phyloP scores from a whole-genome alignment of 495 filamentous ascomycete genomes.

The Penicillium chermesinum region DNA sequence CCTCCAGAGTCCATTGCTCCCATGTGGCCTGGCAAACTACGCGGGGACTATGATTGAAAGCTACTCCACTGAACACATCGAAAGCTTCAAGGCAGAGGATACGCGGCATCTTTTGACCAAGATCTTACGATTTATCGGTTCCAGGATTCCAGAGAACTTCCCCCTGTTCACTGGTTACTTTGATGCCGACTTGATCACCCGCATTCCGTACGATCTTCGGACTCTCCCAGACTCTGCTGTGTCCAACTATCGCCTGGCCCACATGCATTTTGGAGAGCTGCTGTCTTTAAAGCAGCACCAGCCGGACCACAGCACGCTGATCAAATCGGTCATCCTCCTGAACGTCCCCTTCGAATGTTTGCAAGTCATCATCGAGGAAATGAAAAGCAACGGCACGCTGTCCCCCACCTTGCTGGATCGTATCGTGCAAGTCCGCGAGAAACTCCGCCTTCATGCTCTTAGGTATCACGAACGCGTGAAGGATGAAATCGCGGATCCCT shows the following conservation, averaged over 20 bases:
- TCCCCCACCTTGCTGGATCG: not conserved
- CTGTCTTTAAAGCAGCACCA: not conserved
- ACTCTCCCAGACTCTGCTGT: slow-evolving; percentile 4
- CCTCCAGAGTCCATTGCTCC: slow-evolving; percentile 7
- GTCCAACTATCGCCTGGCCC: slow-evolving; percentile 6
- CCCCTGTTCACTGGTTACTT: slow-evolving; percentile 4
- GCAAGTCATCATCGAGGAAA: not conserved
- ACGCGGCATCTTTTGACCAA: not conserved
- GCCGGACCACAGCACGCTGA: slow-evolving; percentile 19
- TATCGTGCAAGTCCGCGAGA: not conserved
- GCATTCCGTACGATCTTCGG: slow-evolving; percentile 22
- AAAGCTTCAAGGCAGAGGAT: not conserved
- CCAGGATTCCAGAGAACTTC: not conserved
- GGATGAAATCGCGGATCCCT: not conserved
- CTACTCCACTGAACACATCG: not conserved
- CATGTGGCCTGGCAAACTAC: not conserved
- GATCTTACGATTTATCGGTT: not conserved
- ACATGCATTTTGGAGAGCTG: not conserved
- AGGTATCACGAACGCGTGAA: not conserved
- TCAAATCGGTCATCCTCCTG: slow-evolving; percentile 1
- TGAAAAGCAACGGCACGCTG: not conserved
- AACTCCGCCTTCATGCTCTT: not conserved
- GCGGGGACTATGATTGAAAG: not conserved
- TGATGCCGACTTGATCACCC: slow-evolving; percentile 12
- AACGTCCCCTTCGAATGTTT: not conserved